These are phyloP conservation scores for Tylopilus subfusipes DNA, from an alignment of 768 basidiomycete genomes.

Conservation along the genomic window DNA sequence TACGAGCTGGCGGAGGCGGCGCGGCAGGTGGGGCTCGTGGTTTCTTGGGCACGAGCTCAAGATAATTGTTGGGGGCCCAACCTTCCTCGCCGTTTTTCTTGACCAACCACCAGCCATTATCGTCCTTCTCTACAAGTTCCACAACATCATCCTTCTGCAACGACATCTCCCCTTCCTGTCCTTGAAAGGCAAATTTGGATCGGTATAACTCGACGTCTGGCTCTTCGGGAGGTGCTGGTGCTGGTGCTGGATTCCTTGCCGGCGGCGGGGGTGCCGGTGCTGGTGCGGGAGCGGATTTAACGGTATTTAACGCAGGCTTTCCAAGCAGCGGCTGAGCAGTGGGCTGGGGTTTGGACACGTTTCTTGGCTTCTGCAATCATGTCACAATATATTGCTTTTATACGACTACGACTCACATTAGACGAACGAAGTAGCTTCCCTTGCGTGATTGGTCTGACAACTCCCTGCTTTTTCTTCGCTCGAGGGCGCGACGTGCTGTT, in stretches of 20 bases:
- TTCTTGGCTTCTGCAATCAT: slow-evolving; percentile 43
- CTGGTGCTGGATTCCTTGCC: slow-evolving; percentile 44
- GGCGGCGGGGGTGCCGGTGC: slow-evolving; percentile 39
- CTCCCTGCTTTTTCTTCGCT: slow-evolving; percentile 84
- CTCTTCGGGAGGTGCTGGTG: slow-evolving; percentile 51
- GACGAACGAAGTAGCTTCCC: slow-evolving; percentile 78
- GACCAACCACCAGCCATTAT: slow-evolving; percentile 98
- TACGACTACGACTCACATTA: slow-evolving; percentile 35
- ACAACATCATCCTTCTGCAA: slow-evolving; percentile 89
- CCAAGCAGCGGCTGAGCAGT: slow-evolving; percentile 57
- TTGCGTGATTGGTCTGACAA: slow-evolving; percentile 78
- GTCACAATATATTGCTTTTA: background rate
- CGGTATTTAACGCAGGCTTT: slow-evolving; percentile 38
- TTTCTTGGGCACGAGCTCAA: slow-evolving; percentile 73
- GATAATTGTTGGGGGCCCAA: slow-evolving; percentile 94
- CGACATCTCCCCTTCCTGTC: slow-evolving; percentile 89
- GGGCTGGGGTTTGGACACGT: slow-evolving; percentile 38
- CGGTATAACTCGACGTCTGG: slow-evolving; percentile 76
- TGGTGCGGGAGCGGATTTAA: slow-evolving; percentile 20
- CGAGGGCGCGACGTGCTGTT: slow-evolving; percentile 78
- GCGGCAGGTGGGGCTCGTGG: slow-evolving; percentile 63
- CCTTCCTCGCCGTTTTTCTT: slow-evolving; percentile 80
- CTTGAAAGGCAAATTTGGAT: slow-evolving; percentile 89
- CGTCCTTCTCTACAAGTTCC: slow-evolving; percentile 86
- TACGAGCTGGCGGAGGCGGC: slow-evolving; percentile 61